Conservation (phyloP, 2,329 filamentous ascomycete species). For the Sporothrix euskadiensis region DNA sequence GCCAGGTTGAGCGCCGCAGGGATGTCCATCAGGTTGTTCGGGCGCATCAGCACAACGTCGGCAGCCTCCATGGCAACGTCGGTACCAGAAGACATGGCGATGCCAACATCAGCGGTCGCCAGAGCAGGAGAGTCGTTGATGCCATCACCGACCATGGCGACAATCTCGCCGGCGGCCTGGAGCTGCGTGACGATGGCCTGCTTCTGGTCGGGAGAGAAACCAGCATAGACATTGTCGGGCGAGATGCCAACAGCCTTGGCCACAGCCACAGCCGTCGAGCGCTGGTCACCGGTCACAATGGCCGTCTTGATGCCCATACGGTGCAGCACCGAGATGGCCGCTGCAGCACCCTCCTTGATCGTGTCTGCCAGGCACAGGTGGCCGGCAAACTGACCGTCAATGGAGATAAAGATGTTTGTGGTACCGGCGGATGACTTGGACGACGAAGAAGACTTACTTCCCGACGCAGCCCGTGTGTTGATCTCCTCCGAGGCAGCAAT, state of each 20-base stretch:
- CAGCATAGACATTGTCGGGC: conserved; percentile 73
- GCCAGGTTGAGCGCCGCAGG: conserved; percentile 81
- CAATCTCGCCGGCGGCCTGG: conserved; percentile 71
- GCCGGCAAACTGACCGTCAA: conserved; percentile 78
- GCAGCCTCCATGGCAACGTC: conserved; percentile 98
- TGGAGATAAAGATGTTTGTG: conserved; percentile 88
- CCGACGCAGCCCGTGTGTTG: conserved; percentile 46
- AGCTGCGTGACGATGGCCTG: conserved; percentile 78
- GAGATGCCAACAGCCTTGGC: conserved; percentile 81
- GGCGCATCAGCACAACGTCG: conserved; percentile 92
- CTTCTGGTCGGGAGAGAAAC: conserved; percentile 89
- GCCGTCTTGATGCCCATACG: conserved; percentile 83
- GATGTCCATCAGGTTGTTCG: conserved; percentile 89
- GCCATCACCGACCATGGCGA: conserved; percentile 97
- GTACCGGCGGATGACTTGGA: conserved; percentile 61
- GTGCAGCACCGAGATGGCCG: conserved; percentile 77
- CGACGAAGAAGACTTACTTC: conserved; percentile 35
- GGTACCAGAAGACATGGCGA: conserved; percentile 87
- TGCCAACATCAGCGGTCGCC: conserved; percentile 87
- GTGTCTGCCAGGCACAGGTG: conserved; percentile 83
- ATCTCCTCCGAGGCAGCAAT: conserved; percentile 63
- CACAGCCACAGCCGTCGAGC: conserved; percentile 78
- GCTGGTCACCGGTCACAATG: conserved; percentile 92
- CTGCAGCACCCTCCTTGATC: conserved; percentile 82
- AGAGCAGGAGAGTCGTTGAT: conserved; percentile 98